Conservation (phyloP, 2,329 filamentous ascomycete species). For the Byssothecium circinans region DNA sequence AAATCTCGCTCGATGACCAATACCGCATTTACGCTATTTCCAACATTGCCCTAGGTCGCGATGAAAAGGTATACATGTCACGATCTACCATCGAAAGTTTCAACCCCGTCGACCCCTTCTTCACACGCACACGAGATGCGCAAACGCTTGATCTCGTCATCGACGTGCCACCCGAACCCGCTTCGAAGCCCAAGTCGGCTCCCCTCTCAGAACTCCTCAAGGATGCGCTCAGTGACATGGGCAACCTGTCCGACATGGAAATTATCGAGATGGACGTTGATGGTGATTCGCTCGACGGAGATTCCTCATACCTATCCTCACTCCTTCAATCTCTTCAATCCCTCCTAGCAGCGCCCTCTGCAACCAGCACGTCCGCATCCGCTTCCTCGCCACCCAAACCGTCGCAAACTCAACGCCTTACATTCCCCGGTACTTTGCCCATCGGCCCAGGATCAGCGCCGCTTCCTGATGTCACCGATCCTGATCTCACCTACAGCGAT, state of each 20-base stretch:
- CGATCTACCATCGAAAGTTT: slow-evolving; percentile 68
- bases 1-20: slow-evolving; percentile 38
- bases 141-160: slow-evolving; percentile 74
- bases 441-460: slow-evolving; percentile 68
- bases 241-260: slow-evolving; percentile 28
- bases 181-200: slow-evolving; percentile 15
- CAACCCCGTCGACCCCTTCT: slow-evolving; percentile 79
- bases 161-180: slow-evolving; percentile 48
- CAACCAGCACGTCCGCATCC: slow-evolving; percentile 10
- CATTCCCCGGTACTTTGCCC: slow-evolving; percentile 55
- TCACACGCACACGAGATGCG: slow-evolving; percentile 74
- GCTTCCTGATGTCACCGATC: slow-evolving; percentile 60
- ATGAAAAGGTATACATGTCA: slow-evolving; percentile 82
- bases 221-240: slow-evolving; percentile 19
- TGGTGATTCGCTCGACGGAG: slow-evolving; percentile 21
- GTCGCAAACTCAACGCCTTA: slow-evolving; percentile 23
- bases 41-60: slow-evolving; percentile 77
- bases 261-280: slow-evolving; percentile 31
- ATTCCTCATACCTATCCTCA: slow-evolving; percentile 36
- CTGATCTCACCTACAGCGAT: slow-evolving; percentile 36
- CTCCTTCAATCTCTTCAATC: slow-evolving; percentile 42
- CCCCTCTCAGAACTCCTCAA: slow-evolving; percentile 26
- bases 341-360: slow-evolving; percentile 31
- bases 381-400: slow-evolving; percentile 9
- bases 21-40: slow-evolving; percentile 82